Evolutionary conservation across 306 rosid genomes (phyloP).

Genomic region (Geum urbanum): DNA sequence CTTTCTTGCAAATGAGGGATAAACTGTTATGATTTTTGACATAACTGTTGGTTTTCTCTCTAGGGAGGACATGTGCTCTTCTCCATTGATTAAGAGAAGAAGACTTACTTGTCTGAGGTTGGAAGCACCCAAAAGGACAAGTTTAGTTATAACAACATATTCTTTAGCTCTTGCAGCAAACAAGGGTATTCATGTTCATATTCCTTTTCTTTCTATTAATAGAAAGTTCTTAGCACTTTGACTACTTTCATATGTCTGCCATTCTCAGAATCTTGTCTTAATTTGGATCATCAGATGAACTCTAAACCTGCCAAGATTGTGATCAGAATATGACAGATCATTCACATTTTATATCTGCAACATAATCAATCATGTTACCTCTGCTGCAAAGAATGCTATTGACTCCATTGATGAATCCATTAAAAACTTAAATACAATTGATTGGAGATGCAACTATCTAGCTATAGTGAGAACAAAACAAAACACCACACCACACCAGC

Average conservation of each 20-base stretch:
- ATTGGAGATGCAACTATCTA: slow-evolving; percentile 10
- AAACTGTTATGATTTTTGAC: not conserved
- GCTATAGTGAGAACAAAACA: slow-evolving; percentile 6
- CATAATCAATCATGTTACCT: slow-evolving; percentile 27
- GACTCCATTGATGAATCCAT: slow-evolving; percentile 40
- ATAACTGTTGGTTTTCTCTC: not conserved
- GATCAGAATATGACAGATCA: slow-evolving; percentile 5
- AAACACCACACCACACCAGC: slow-evolving; percentile 27
- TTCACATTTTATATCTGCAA: slow-evolving; percentile 14
- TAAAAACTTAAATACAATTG: not conserved
- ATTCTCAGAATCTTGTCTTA: slow-evolving; percentile 13
- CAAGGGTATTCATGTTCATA: no score
- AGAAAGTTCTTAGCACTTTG: slow-evolving; percentile 6
- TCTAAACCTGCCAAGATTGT: slow-evolving; percentile 17
- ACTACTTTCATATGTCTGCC: slow-evolving; percentile 18
- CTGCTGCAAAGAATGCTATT: slow-evolving; percentile 21
- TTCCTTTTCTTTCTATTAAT: slow-evolving; percentile 11
- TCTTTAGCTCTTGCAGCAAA: slow-evolving; percentile 22
- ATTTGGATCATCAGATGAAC: not conserved
- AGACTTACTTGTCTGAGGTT: not conserved
- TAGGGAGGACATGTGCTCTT: slow-evolving; percentile 15
- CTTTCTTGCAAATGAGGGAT: slow-evolving; percentile 1
- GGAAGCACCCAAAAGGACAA: not conserved
- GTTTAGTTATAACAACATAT: slow-evolving; percentile 15
- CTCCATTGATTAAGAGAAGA: slow-evolving; percentile 3